Evolutionary conservation across 2,329 filamentous ascomycete species (phyloP).

Genomic region (Beauveria australis): DNA sequence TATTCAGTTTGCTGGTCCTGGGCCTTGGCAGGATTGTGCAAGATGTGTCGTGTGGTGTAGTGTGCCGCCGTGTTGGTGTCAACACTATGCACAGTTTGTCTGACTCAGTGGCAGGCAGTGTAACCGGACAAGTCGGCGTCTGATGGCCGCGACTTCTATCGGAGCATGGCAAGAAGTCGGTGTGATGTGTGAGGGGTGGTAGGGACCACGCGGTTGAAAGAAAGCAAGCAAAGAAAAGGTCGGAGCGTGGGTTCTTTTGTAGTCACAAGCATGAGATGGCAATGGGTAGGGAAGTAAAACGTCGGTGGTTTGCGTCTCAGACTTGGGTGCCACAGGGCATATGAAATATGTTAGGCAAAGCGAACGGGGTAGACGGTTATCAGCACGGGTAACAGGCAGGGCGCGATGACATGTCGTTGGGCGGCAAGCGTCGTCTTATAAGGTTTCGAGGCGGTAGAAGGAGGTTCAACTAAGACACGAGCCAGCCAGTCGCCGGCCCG

Average conservation of each 20-base stretch:
- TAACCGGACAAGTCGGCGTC: not conserved
- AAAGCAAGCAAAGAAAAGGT: not conserved
- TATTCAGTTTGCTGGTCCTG: not conserved
- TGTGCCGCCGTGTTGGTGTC: not conserved
- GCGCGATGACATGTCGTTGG: not conserved
- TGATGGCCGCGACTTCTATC: not conserved
- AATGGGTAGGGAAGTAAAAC: not conserved
- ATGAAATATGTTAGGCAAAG: not conserved
- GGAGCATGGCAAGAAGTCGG: not conserved
- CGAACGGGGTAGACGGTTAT: not conserved
- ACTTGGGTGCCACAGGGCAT: not conserved
- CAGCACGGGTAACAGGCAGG: not conserved
- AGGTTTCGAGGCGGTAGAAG: not conserved
- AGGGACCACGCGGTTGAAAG: not conserved
- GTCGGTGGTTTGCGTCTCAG: not conserved
- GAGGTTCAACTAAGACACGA: not conserved
- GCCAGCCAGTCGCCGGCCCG: not conserved
- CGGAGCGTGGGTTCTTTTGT: not conserved
- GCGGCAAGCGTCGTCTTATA: conserved; percentile 4
- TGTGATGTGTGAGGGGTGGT: not conserved
- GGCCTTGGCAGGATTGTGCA: not conserved
- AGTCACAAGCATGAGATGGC: not conserved
- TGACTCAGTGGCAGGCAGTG: not conserved
- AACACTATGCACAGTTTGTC: not conserved
- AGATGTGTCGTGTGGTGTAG: not conserved